A percentile compares a stretch with the other conserved stretches of the same genome.
phyloP scores from a whole-genome alignment of 768 basidiomycete genomes.

The Agaricus subrufescens region DNA sequence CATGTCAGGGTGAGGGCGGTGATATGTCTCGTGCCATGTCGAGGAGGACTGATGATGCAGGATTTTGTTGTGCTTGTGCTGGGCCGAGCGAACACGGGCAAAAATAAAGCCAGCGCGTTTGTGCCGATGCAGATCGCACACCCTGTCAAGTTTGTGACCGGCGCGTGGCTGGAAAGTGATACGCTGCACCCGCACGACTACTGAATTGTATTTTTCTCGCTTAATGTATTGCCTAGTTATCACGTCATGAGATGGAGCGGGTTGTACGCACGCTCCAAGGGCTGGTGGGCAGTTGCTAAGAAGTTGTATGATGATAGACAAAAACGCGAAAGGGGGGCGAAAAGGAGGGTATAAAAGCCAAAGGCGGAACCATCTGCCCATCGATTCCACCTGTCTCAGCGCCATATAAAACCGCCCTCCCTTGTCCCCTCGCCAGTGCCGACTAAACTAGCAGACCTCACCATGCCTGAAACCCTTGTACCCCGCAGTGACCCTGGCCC shows the following conservation, averaged over 20 bases:
- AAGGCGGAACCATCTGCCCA: slow-evolving; percentile 19
- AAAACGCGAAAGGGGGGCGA: slow-evolving; percentile 14
- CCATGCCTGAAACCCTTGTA: slow-evolving; percentile 51
- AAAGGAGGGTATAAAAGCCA: slow-evolving; percentile 30
- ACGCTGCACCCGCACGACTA: slow-evolving; percentile 31
- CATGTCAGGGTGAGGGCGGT: slow-evolving; percentile 41
- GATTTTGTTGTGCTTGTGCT: slow-evolving; percentile 52
- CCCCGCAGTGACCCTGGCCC: slow-evolving; percentile 64
- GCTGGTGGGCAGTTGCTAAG: background rate
- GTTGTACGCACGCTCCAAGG: background rate
- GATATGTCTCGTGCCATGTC: slow-evolving; percentile 2
- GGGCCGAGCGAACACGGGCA: no score
- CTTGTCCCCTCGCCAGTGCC: slow-evolving; percentile 27
- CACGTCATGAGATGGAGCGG: background rate
- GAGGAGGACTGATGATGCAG: slow-evolving; percentile 22
- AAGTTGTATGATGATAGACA: slow-evolving; percentile 12
- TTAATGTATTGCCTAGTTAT: background rate
- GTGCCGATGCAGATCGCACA: slow-evolving; percentile 38
- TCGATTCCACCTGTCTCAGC: slow-evolving; percentile 12
- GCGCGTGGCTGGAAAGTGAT: slow-evolving; percentile 38
- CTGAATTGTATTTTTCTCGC: slow-evolving; percentile 10
- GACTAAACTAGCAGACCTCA: slow-evolving; percentile 35
- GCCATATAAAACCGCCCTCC: slow-evolving; percentile 12
- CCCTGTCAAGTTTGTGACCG: slow-evolving; percentile 52
- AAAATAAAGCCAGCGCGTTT: slow-evolving; percentile 23